Evolutionary conservation across 2,329 filamentous ascomycete species (phyloP).

Genomic region (Trichophaea hybrida): DNA sequence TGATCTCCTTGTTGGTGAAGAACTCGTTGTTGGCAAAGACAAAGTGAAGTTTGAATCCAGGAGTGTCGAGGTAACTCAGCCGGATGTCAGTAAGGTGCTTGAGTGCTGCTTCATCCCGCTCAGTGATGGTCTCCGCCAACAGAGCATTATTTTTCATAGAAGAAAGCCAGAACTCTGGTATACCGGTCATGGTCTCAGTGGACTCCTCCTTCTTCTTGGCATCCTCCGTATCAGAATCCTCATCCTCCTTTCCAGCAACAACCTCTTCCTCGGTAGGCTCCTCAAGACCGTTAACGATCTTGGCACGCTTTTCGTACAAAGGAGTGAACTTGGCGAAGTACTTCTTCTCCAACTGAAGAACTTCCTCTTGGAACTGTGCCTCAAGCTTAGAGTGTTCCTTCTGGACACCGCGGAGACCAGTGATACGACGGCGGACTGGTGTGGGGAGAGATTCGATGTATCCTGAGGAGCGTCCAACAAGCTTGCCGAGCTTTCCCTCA

Average conservation of each 20-base stretch:
- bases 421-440: slow-evolving; percentile 79
- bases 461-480: slow-evolving; percentile 88
- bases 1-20: slow-evolving; percentile 93
- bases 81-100: slow-evolving; percentile 83
- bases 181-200: slow-evolving; percentile 50
- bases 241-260: slow-evolving; percentile 66
- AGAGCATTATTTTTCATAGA: slow-evolving; percentile 99
- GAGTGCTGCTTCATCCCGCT: slow-evolving; percentile 85
- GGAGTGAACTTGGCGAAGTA: slow-evolving; percentile 98
- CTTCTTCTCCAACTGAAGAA: slow-evolving; percentile 96
- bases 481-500: slow-evolving; percentile 82
- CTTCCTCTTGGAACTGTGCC: slow-evolving; percentile 96
- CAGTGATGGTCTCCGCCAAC: slow-evolving; percentile 95
- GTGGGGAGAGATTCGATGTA: slow-evolving; percentile 93
- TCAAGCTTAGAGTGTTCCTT: slow-evolving; percentile 98
- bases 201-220: slow-evolving; percentile 41
- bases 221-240: slow-evolving; percentile 44
- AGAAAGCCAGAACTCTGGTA: slow-evolving; percentile 98
- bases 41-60: slow-evolving; percentile 95
- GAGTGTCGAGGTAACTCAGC: slow-evolving; percentile 98
- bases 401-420: slow-evolving; percentile 92
- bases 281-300: slow-evolving; percentile 72
- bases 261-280: slow-evolving; percentile 85
- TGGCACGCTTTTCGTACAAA: slow-evolving; percentile 84
- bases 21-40: slow-evolving; percentile 91